Evolutionary conservation across 306 rosid species (phyloP).

Genomic region (Benincasa hispida): DNA sequence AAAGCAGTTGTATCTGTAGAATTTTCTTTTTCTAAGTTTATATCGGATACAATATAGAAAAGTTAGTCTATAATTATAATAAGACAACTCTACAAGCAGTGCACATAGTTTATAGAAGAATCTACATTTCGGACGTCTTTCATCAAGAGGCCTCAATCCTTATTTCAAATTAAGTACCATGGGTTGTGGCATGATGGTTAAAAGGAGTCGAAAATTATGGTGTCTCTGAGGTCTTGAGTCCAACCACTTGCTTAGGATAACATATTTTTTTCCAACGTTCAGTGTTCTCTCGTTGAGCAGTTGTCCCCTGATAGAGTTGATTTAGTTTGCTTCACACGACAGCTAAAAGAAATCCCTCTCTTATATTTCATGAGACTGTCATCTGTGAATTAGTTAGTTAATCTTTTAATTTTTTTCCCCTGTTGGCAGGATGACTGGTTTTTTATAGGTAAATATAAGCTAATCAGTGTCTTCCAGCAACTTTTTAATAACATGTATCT

Average conservation of each 20-base stretch:
- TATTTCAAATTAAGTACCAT: background rate
- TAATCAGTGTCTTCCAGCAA: background rate
- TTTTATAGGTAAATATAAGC: background rate
- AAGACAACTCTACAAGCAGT: background rate
- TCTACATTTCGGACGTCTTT: background rate
- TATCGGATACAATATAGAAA: background rate
- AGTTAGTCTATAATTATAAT: background rate
- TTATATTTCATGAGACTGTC: background rate
- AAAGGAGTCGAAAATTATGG: background rate
- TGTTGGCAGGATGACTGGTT: background rate
- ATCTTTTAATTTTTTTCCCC: background rate
- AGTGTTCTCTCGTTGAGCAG: background rate
- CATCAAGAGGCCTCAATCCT: background rate
- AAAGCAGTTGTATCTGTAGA: background rate
- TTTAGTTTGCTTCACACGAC: background rate
- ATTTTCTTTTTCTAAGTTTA: background rate
- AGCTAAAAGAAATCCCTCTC: background rate
- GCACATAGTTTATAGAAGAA: background rate
- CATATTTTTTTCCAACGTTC: background rate
- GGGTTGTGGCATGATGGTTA: background rate
- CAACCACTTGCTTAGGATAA: background rate
- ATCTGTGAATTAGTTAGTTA: slow-evolving; percentile 1
- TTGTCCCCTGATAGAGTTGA: background rate
- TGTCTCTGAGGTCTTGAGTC: background rate
- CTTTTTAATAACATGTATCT: background rate